A percentile compares a stretch with the other conserved stretches of the same genome.
These are phyloP conservation scores for Cladosporium sp. DNA, from an alignment of 2,329 filamentous ascomycete genomes.

Conservation along the genomic window DNA sequence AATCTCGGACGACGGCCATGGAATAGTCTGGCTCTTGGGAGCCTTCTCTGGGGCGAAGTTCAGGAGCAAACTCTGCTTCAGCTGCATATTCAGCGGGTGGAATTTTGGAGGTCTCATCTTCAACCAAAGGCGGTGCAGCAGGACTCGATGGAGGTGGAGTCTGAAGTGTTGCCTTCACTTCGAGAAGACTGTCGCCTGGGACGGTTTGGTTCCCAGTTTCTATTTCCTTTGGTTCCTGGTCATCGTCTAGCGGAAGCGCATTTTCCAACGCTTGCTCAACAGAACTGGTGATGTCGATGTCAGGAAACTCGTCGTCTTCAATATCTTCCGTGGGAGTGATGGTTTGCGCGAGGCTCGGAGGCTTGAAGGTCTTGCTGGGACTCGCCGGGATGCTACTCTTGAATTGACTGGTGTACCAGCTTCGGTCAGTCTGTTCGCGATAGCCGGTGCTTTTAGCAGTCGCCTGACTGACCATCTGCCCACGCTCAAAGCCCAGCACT, in stretches of 20 bases:
- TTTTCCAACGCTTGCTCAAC: constrained; percentile 28
- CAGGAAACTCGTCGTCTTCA: constrained; percentile 29
- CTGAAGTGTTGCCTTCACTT: constrained; percentile 14
- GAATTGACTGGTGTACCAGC: constrained; percentile 77
- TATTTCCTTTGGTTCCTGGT: not conserved
- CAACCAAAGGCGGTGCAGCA: not conserved
- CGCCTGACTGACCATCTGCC: constrained; percentile 62
- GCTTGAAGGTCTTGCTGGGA: constrained; percentile 11
- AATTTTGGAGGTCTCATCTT: not conserved
- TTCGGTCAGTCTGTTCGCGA: constrained; percentile 72
- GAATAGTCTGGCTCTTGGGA: constrained; percentile 32
- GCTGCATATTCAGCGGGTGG: not conserved
- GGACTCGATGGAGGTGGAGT: constrained; percentile 22
- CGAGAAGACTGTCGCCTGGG: constrained; percentile 9
- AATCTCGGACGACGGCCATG: constrained; percentile 29
- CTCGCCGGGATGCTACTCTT: constrained; percentile 12
- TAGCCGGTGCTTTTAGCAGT: constrained; percentile 63
- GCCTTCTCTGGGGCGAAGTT: constrained; percentile 24
- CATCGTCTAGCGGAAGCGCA: constrained; percentile 9
- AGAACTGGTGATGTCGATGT: constrained; percentile 32
- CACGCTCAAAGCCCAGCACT: constrained; percentile 61
- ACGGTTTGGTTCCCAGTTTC: constrained; percentile 12
- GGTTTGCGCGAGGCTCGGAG: constrained; percentile 22
- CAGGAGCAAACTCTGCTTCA: not conserved
- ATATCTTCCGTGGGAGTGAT: constrained; percentile 29